Evolutionary conservation across 2,329 filamentous ascomycete species (phyloP), one percentile per base, ranked within the genome.

Genomic region (Diplodia scrobiculata): DNA sequence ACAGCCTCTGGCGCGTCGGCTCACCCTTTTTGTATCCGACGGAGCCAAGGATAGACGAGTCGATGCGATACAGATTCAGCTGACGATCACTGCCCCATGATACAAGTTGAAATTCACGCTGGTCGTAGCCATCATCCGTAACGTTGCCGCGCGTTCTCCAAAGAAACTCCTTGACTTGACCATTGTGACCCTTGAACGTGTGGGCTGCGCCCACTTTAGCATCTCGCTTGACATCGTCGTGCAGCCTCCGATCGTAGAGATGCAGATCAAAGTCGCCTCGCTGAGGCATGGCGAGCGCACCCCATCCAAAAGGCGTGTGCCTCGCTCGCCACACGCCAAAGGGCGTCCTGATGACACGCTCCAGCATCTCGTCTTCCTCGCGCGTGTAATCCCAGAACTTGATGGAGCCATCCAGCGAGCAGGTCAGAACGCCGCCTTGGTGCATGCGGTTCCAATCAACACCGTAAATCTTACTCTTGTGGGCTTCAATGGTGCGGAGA

Each of bases 381-480:
- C 79, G 81, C 1, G 81, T 83, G 71, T 92, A 92, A 75, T 97
- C 90, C 93, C 93, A 97, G 70, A 97, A 90, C 74, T 96, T 96
- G 78, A 97, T 94, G 48, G 89, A 96, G 75, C 89, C 92, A 74
- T 97, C 93, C 58, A 97, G 81, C 1, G 93, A 96, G 77, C 93
- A 97, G 2, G 93, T 97, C 5, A 92, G 87, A 60, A 97, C 82
- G 41, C 87, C 88, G 10, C 86, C 89, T 1, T 87, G 79, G 55
- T 88, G 84, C 13, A 89, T 89, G 62, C 94, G 86, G 74, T 96
- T 96, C 94, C 94, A 97, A 77, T 97, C 94, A 38, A 97, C 83
- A 32, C 94, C 94, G 74, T 97, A 97, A 67, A 97, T 97, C 78
- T 97, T 97, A 45, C 92, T 97, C 36, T 86, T 87, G 73, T 97